Percentiles rank a stretch among this genome's conserved stretches.
Evolutionary conservation across 768 basidiomycete species (phyloP).

Genomic region (Cystobasidium onofrii): DNA sequence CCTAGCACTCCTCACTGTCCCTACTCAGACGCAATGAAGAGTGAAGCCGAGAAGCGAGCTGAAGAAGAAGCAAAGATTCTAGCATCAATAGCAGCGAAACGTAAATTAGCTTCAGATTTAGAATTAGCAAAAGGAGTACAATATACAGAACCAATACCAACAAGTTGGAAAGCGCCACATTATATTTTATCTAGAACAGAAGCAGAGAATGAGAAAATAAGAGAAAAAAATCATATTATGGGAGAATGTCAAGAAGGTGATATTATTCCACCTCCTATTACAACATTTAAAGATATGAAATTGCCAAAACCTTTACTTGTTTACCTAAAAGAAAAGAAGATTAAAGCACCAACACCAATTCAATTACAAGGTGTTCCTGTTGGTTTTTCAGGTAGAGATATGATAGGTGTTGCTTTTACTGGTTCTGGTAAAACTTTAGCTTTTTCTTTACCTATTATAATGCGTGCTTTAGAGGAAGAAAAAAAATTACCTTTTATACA

Average conservation of each 20-base stretch:
- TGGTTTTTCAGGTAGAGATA: slow-evolving; percentile 92
- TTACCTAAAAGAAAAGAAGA: slow-evolving; percentile 74
- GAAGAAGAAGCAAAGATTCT: slow-evolving; percentile 86
- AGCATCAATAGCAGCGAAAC: slow-evolving; percentile 68
- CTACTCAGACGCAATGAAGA: slow-evolving; percentile 69
- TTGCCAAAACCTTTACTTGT: slow-evolving; percentile 78
- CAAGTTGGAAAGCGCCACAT: slow-evolving; percentile 77
- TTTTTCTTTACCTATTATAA: slow-evolving; percentile 93
- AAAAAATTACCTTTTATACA: slow-evolving; percentile 75
- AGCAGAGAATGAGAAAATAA: slow-evolving; percentile 63
- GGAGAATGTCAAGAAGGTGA: slow-evolving; percentile 55
- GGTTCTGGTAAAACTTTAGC: slow-evolving; percentile 98
- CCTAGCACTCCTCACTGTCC: not conserved
- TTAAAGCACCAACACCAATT: slow-evolving; percentile 81
- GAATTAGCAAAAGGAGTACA: slow-evolving; percentile 87
- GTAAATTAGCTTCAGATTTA: slow-evolving; percentile 83
- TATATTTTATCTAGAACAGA: slow-evolving; percentile 65
- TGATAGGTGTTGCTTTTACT: slow-evolving; percentile 98
- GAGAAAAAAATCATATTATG: slow-evolving; percentile 87
- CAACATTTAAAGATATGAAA: slow-evolving; percentile 97
- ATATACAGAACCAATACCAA: slow-evolving; percentile 69
- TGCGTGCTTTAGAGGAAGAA: slow-evolving; percentile 92
- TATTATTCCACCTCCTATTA: slow-evolving; percentile 84
- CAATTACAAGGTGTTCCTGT: slow-evolving; percentile 94
- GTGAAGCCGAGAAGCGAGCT: slow-evolving; percentile 69